These are phyloP conservation scores for Fusarium sp. DNA, from an alignment of 2,329 filamentous ascomycete genomes.

Conservation along the genomic window DNA sequence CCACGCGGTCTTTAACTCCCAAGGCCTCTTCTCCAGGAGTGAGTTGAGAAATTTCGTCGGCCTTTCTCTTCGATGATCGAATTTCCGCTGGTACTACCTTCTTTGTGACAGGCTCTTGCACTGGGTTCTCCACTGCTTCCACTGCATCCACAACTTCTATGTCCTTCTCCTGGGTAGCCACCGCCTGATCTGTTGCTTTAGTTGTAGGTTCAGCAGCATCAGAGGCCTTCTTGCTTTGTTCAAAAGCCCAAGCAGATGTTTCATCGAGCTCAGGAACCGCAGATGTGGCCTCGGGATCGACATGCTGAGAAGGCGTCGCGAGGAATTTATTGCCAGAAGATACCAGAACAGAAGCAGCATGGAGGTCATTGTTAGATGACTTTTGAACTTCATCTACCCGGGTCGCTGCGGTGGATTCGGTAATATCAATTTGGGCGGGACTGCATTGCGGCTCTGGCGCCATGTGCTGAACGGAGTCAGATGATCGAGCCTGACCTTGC, in stretches of 20 bases:
- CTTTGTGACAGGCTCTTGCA: not conserved
- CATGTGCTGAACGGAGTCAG: not conserved
- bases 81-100: not conserved
- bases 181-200: not conserved
- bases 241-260: conserved; percentile 47
- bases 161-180: not conserved
- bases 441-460: not conserved
- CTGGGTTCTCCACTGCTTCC: not conserved
- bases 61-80: conserved; percentile 43
- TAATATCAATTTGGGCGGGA: not conserved
- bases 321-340: conserved; percentile 50
- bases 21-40: conserved; percentile 20
- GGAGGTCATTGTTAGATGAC: not conserved
- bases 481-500: not conserved
- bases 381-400: not conserved
- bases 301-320: conserved; percentile 14
- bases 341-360: conserved; percentile 36
- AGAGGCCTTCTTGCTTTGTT: conserved; percentile 43
- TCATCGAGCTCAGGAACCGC: conserved; percentile 38
- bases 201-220: not conserved
- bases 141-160: conserved; percentile 1
- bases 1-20: not conserved
- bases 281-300: conserved; percentile 1
- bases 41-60: conserved; percentile 42
- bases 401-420: not conserved